Percentiles rank a stretch among this genome's conserved stretches.
Evolutionary conservation across 208 protist genomes (phyloP).

Genomic region (Trypanosoma platydactyli): DNA sequence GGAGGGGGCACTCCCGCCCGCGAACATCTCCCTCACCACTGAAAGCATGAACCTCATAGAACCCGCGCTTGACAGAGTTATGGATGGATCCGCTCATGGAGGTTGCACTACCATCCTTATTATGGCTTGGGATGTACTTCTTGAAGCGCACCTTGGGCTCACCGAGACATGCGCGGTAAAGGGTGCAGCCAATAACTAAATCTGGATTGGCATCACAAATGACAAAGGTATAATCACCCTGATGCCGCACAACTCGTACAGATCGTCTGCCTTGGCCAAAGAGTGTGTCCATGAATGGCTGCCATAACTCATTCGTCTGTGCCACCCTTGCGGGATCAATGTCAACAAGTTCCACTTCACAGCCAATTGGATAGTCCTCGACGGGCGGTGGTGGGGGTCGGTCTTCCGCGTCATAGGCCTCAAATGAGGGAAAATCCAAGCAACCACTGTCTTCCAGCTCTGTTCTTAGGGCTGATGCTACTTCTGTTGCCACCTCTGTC

Average conservation of each 20-base stretch:
- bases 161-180: conserved; percentile 82
- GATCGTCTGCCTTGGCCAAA: conserved; percentile 60
- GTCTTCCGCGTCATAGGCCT: conserved; percentile 63
- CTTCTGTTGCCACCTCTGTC: not conserved
- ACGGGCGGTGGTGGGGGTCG: conserved; percentile 65
- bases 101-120: not conserved
- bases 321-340: conserved; percentile 64
- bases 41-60: conserved; percentile 17
- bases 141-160: conserved; percentile 80
- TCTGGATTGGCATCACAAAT: conserved; percentile 52
- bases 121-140: conserved; percentile 43
- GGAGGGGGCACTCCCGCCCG: not conserved
- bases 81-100: not conserved
- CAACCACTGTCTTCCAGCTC: conserved; percentile 25
- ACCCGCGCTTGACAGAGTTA: not conserved
- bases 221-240: conserved; percentile 87
- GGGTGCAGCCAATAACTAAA: conserved; percentile 66
- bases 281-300: conserved; percentile 72
- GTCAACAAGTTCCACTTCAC: conserved; percentile 81
- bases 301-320: conserved; percentile 68
- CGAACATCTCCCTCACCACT: not conserved
- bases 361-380: conserved; percentile 82
- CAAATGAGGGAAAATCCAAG: conserved; percentile 75
- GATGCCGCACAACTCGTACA: conserved; percentile 69
- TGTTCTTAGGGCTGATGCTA: not conserved